Evolutionary conservation across 108 stramenopile genomes (phyloP).

Genomic region (Licmophora abbreviata): DNA sequence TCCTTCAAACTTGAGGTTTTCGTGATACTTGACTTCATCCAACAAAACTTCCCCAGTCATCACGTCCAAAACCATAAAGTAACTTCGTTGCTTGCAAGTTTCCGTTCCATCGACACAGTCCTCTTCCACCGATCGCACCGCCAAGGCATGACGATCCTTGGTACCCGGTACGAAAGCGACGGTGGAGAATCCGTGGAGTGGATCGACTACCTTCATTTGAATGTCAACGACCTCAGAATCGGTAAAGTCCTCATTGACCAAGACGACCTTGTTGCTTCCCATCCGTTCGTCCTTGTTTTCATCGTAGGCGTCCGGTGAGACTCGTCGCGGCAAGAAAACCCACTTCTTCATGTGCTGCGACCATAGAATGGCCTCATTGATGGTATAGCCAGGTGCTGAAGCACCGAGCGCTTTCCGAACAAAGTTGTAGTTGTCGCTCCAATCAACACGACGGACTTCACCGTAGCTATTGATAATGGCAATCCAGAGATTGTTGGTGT

Average conservation of each 20-base stretch:
- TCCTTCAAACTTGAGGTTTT: constrained; percentile 92
- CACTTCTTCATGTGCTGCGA: constrained; percentile 74
- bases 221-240: constrained; percentile 52
- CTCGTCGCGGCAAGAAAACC: constrained; percentile 90
- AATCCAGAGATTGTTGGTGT: constrained; percentile 87
- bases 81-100: constrained; percentile 84
- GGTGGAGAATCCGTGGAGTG: constrained; percentile 87
- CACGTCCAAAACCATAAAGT: constrained; percentile 84
- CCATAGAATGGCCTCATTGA: constrained; percentile 92
- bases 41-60: constrained; percentile 85
- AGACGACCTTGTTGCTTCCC: constrained; percentile 81
- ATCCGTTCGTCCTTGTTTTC: constrained; percentile 80
- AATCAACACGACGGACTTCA: constrained; percentile 65
- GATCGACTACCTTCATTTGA: constrained; percentile 27
- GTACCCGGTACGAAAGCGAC: constrained; percentile 93
- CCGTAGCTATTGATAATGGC: constrained; percentile 67
- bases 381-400: constrained; percentile 75
- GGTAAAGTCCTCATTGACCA: constrained; percentile 75
- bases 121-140: constrained; percentile 87
- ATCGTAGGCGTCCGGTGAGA: constrained; percentile 79
- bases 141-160: constrained; percentile 73
- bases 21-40: constrained; percentile 73
- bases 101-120: constrained; percentile 68
- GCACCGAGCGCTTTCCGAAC: constrained; percentile 70
- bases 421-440: constrained; percentile 72